Conservation (phyloP, 2,329 filamentous ascomycete species). For the Alternaria triticimaculans region DNA sequence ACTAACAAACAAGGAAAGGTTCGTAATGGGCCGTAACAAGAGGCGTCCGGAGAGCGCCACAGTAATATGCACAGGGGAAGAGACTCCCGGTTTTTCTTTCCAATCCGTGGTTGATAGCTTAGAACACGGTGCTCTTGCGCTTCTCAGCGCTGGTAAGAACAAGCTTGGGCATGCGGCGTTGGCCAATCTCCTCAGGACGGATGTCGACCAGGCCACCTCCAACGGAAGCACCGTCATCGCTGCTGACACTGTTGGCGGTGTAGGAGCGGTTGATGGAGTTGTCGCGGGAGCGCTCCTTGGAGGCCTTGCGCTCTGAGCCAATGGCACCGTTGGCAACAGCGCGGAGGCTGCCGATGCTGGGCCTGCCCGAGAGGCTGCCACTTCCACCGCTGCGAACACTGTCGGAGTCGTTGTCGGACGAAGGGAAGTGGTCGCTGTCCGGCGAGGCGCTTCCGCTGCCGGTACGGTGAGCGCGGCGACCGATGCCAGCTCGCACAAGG, state of each 20-base stretch:
- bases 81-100: slow-evolving; percentile 23
- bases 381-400: slow-evolving; percentile 68
- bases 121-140: slow-evolving; percentile 75
- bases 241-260: slow-evolving; percentile 69
- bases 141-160: slow-evolving; percentile 90
- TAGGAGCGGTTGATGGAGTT: slow-evolving; percentile 53
- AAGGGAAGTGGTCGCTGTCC: slow-evolving; percentile 81
- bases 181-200: slow-evolving; percentile 59
- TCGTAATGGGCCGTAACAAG: slow-evolving; percentile 49
- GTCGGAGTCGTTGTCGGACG: slow-evolving; percentile 68
- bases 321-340: slow-evolving; percentile 84
- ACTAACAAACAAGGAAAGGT: slow-evolving; percentile 36
- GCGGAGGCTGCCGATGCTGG: slow-evolving; percentile 75
- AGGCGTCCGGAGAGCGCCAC: slow-evolving; percentile 33
- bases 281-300: slow-evolving; percentile 47
- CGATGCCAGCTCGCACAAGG: slow-evolving; percentile 85
- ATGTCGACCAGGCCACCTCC: slow-evolving; percentile 63
- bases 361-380: slow-evolving; percentile 79
- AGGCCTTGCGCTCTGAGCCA: slow-evolving; percentile 79
- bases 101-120: slow-evolving; percentile 33
- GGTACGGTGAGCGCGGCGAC: slow-evolving; percentile 75
- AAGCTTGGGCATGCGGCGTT: slow-evolving; percentile 82
- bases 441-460: slow-evolving; percentile 83
- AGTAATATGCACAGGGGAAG: slow-evolving; percentile 47
- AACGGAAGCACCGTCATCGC: slow-evolving; percentile 63